These are phyloP conservation scores for Collybia mongolica DNA, from an alignment of 768 basidiomycete species.

Conservation along the genomic window DNA sequence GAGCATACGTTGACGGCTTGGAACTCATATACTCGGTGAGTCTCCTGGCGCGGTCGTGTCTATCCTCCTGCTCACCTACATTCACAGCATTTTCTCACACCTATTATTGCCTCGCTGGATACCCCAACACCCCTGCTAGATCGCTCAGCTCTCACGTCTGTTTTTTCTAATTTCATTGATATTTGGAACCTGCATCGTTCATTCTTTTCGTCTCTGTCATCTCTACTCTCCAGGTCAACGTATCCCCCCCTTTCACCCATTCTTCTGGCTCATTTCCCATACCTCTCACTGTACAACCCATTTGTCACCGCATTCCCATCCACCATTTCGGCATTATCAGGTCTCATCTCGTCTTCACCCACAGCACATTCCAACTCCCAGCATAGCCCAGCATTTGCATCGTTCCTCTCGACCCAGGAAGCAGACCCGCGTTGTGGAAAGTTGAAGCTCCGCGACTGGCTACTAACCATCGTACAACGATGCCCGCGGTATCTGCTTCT, in stretches of 20 bases:
- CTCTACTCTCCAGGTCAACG: constrained; percentile 34
- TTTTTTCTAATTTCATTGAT: constrained; percentile 89
- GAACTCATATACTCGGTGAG: constrained; percentile 80
- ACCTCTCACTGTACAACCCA: constrained; percentile 83
- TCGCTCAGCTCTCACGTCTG: constrained; percentile 62
- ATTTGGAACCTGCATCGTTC: constrained; percentile 88
- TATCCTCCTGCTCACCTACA: constrained; percentile 3
- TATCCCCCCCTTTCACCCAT: constrained; percentile 47
- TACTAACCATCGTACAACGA: constrained; percentile 83
- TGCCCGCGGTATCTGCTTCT: constrained; percentile 86
- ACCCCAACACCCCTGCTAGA: constrained; percentile 66
- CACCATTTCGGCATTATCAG: constrained; percentile 55
- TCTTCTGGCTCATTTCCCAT: constrained; percentile 82
- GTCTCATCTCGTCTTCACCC: constrained; percentile 47
- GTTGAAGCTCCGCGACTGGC: constrained; percentile 80
- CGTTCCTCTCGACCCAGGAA: constrained; percentile 66
- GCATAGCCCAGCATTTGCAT: constrained; percentile 55
- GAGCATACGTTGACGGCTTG: constrained; percentile 76
- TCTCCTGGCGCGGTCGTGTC: constrained; percentile 10
- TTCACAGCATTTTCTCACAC: constrained; percentile 74
- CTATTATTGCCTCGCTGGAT: constrained; percentile 75
- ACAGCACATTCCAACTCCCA: constrained; percentile 33
- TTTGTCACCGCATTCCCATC: constrained; percentile 80
- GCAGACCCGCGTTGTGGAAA: constrained; percentile 68
- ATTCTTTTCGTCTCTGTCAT: constrained; percentile 60